Conservation (phyloP, 164 flowering plant genomes). For the Stephania japonica region DNA sequence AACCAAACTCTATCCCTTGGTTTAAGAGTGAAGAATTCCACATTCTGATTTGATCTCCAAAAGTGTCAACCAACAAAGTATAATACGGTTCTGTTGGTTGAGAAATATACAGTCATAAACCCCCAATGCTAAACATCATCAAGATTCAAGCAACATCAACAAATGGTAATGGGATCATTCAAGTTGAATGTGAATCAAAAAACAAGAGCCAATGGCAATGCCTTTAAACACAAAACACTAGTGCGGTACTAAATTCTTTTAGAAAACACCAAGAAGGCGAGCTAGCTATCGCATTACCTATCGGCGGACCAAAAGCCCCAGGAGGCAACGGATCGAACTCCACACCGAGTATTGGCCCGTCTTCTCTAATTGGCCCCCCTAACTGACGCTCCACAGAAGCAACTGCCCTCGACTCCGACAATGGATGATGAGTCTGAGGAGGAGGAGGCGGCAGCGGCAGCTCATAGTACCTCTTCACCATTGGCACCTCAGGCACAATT, state of each 20-base stretch:
- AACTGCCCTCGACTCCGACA: conserved; percentile 59
- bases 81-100: too few relatives aligned
- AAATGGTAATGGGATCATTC: not conserved
- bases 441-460: conserved; percentile 50
- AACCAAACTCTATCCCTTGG: too few relatives aligned
- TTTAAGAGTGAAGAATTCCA: too few relatives aligned
- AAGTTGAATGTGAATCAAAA: not conserved
- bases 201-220: not conserved
- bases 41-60: too few relatives aligned
- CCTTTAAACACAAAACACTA: not conserved
- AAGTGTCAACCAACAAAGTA: too few relatives aligned
- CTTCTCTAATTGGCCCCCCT: conserved; percentile 74
- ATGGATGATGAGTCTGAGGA: conserved; percentile 15
- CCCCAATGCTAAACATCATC: too few relatives aligned
- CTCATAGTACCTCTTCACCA: conserved; percentile 52
- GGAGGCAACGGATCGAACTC: conserved; percentile 94
- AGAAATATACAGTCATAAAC: too few relatives aligned
- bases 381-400: conserved; percentile 81
- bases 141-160: too few relatives aligned
- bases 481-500: conserved; percentile 32
- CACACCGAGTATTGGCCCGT: conserved; percentile 90
- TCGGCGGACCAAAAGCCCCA: conserved; percentile 80
- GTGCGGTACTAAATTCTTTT: too few relatives aligned
- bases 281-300: conserved; percentile 37
- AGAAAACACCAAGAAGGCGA: not conserved